Conservation (phyloP, 805 yeast species). For the Sungouiozyma intestinalis region DNA sequence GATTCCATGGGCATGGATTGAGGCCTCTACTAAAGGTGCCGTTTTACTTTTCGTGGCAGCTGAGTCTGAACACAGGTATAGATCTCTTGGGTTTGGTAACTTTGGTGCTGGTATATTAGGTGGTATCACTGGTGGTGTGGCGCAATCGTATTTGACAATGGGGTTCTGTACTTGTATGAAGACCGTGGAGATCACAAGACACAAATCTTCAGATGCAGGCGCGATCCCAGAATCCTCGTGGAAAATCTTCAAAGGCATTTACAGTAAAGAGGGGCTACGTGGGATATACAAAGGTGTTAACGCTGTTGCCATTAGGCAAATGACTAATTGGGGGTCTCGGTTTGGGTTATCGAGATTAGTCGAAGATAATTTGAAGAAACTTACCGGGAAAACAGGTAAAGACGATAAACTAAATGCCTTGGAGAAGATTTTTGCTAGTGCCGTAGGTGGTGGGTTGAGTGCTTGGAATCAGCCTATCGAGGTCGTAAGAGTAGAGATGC, state of each 20-base stretch:
- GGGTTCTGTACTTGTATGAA: conserved; percentile 99
- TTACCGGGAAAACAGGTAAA: conserved; percentile 44
- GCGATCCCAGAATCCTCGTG: conserved; percentile 64
- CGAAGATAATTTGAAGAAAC: conserved; percentile 66
- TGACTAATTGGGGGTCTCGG: conserved; percentile 98
- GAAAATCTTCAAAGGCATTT: conserved; percentile 80
- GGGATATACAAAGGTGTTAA: conserved; percentile 98
- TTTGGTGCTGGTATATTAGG: conserved; percentile 89
- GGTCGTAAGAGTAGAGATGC: conserved; percentile 97
- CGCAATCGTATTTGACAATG: conserved; percentile 92
- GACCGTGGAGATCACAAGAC: conserved; percentile 92
- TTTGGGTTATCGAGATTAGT: conserved; percentile 89
- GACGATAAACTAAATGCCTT: conserved; percentile 55
- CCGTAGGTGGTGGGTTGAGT: conserved; percentile 91
- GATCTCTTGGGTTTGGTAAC: conserved; percentile 50
- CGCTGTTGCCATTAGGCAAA: conserved; percentile 97
- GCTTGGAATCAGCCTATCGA: conserved; percentile 99
- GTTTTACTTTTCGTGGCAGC: conserved; percentile 85
- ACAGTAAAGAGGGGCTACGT: conserved; percentile 73
- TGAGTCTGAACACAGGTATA: conserved; percentile 77
- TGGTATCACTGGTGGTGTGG: conserved; percentile 92
- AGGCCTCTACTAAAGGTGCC: conserved; percentile 98
- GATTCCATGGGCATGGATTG: conserved; percentile 99
- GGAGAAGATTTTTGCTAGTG: conserved; percentile 79
- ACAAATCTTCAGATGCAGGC: conserved; percentile 62